Percentiles rank a stretch among this genome's conserved stretches.
Conservation (phyloP, 176 grass and related monocot species). For the Aechmea fasciata region DNA sequence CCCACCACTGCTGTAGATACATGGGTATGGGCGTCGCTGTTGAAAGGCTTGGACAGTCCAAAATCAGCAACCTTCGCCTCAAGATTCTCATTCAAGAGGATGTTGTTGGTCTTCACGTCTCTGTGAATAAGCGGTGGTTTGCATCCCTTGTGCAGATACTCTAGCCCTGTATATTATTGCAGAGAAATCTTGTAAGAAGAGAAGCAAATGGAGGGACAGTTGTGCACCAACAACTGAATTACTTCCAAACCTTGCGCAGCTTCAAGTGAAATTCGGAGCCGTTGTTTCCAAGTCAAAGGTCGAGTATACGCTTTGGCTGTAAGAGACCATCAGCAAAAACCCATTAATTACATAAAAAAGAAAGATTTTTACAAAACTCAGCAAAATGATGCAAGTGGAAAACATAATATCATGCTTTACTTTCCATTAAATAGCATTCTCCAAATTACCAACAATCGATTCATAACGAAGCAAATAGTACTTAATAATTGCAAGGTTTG, state of each 20-base stretch:
- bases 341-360: not conserved
- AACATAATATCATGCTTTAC: not conserved
- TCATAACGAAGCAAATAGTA: not conserved
- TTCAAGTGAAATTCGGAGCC: slow-evolving; percentile 19
- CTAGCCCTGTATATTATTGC: not conserved
- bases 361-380: not conserved
- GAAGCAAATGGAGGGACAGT: not conserved
- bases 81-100: slow-evolving; percentile 7
- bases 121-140: slow-evolving; percentile 12
- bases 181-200: not conserved
- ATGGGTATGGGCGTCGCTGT: not conserved
- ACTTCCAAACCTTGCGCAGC: slow-evolving; percentile 18
- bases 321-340: not conserved
- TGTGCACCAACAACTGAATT: not conserved
- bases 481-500: not conserved
- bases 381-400: not conserved
- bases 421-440: not conserved
- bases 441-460: not conserved
- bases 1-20: slow-evolving; percentile 10
- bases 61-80: slow-evolving; percentile 24
- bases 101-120: slow-evolving; percentile 19
- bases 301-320: not conserved
- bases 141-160: slow-evolving; percentile 15
- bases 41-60: slow-evolving; percentile 16
- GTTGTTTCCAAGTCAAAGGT: slow-evolving; percentile 10